A percentile compares a stretch with the other conserved stretches of the same genome.
Conservation (phyloP, 2,329 filamentous ascomycete genomes). For the Alternaria novae-zelandiae region DNA sequence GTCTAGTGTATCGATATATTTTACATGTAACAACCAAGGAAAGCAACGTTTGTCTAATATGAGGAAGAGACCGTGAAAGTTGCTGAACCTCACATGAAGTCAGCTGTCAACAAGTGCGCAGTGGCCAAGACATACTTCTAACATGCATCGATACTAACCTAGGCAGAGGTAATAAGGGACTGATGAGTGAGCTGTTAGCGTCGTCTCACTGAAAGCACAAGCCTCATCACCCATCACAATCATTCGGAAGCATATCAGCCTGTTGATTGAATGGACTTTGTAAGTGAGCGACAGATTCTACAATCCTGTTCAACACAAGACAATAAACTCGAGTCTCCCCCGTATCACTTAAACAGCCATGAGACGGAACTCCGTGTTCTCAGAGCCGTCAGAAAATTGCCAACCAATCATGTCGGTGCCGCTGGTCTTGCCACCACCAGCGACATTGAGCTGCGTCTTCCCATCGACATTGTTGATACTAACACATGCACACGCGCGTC, state of each 20-base stretch:
- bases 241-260: not conserved
- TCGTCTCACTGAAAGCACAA: not conserved
- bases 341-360: not conserved
- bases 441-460: constrained; percentile 2
- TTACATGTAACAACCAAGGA: not conserved
- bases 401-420: not conserved
- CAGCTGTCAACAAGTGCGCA: not conserved
- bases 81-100: not conserved
- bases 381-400: not conserved
- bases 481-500: not conserved
- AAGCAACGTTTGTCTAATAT: not conserved
- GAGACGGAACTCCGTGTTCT: not conserved
- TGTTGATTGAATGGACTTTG: not conserved
- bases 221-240: not conserved
- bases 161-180: not conserved
- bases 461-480: constrained; percentile 2
- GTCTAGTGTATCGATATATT: not conserved
- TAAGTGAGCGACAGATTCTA: not conserved
- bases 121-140: not conserved
- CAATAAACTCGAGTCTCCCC: not conserved
- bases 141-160: not conserved
- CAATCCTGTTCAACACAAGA: not conserved
- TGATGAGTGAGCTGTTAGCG: not conserved
- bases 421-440: not conserved
- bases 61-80: not conserved